These are phyloP conservation scores for Flaveria floridana DNA, from an alignment of 140 eudicot genomes.

Conservation along the genomic window DNA sequence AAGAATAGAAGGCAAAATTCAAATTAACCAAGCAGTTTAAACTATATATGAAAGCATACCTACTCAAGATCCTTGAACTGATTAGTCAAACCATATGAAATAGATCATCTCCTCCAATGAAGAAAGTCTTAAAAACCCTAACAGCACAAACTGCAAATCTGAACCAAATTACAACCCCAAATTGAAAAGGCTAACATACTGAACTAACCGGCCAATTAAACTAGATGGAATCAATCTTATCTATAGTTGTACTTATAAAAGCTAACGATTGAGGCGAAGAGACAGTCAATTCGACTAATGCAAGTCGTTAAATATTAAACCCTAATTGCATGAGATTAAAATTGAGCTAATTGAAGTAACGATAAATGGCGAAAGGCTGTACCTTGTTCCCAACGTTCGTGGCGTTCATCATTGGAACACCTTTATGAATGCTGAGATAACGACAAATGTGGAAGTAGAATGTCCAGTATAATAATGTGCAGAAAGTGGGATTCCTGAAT, in stretches of 20 bases:
- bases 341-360: constrained; percentile 11
- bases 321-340: not conserved
- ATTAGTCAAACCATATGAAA: too few relatives aligned
- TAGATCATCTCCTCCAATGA: too few relatives aligned
- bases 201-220: not conserved
- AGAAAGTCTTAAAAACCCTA: not conserved
- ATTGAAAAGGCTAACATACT: too few relatives aligned
- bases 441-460: not conserved
- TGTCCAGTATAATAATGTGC: too few relatives aligned
- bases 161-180: not conserved
- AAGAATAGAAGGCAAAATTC: not conserved
- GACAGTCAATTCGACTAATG: not conserved
- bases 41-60: not conserved
- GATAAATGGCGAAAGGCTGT: not conserved
- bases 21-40: too few relatives aligned
- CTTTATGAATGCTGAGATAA: not conserved
- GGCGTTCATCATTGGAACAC: not conserved
- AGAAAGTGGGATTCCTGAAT: too few relatives aligned
- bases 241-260: too few relatives aligned
- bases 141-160: not conserved
- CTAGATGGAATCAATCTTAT: not conserved
- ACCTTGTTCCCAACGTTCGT: constrained; percentile 15
- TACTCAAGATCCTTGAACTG: not conserved
- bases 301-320: not conserved
- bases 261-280: too few relatives aligned